A percentile compares a stretch with the other conserved stretches of the same genome.
phyloP scores from a whole-genome alignment of 805 yeast genomes.

The Candida nonsorbophila region DNA sequence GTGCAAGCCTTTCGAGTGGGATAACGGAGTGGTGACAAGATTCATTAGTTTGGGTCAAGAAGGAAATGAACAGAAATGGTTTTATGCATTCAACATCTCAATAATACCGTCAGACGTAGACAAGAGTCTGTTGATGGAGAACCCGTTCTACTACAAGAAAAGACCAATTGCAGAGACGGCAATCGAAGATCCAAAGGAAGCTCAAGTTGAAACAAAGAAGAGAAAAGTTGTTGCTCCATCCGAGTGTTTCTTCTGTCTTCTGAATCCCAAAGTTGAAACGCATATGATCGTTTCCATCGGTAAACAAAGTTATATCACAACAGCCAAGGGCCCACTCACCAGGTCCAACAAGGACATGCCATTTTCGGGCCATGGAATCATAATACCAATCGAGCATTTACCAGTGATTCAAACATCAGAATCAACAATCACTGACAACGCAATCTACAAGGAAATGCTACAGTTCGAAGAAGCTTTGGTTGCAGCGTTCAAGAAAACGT shows the following conservation, averaged over 20 bases:
- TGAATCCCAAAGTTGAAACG: constrained; percentile 70
- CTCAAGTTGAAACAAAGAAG: constrained; percentile 19
- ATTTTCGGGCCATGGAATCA: constrained; percentile 77
- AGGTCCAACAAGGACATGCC: constrained; percentile 39
- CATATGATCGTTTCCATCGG: constrained; percentile 82
- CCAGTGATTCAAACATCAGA: constrained; percentile 23
- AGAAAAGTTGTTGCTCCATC: constrained; percentile 47
- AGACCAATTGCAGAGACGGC: constrained; percentile 9
- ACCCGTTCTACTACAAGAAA: constrained; percentile 20
- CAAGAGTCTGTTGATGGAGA: constrained; percentile 8
- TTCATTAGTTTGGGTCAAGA: constrained; percentile 61
- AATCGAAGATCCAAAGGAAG: constrained; percentile 6
- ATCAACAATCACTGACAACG: constrained; percentile 22
- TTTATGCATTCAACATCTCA: constrained; percentile 57
- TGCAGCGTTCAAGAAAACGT: constrained; percentile 37
- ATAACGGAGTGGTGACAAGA: constrained; percentile 43
- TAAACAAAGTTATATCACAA: constrained; percentile 57
- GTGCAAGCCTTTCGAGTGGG: constrained; percentile 56
- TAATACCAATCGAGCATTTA: constrained; percentile 74
- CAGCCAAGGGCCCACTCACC: constrained; percentile 83
- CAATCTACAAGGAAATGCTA: constrained; percentile 36
- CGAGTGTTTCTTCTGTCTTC: constrained; percentile 76
- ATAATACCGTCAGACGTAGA: constrained; percentile 6
- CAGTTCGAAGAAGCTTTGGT: constrained; percentile 45
- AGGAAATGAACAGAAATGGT: constrained; percentile 57